Conservation (phyloP, 2,329 filamentous ascomycete genomes). For the Sporothrix sp. region DNA sequence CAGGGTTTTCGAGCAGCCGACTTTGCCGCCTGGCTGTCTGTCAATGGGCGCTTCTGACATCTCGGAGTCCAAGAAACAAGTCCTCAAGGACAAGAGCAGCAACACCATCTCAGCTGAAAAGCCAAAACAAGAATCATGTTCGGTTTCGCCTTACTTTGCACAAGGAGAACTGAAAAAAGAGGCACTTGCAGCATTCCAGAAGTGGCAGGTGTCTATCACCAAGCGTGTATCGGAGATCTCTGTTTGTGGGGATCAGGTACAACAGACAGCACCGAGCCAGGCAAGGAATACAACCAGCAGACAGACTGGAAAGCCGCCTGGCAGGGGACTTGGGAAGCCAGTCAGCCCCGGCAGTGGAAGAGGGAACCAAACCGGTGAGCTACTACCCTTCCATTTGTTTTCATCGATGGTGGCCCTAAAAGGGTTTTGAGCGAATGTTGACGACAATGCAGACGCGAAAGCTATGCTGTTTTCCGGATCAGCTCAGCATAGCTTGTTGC, state of each 20-base stretch:
- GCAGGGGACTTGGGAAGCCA: not conserved
- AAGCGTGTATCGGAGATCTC: conserved; percentile 61
- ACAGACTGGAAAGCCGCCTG: not conserved
- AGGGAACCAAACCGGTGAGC: conserved; percentile 3
- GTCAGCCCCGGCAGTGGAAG: not conserved
- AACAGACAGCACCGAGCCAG: conserved; percentile 20
- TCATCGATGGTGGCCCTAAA: too few species aligned
- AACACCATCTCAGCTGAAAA: not conserved
- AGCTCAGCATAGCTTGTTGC: not conserved
- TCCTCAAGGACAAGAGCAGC: not conserved
- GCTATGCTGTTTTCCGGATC: not conserved
- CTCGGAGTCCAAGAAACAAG: not conserved
- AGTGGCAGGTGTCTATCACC: conserved; percentile 67
- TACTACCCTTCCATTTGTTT: too few species aligned
- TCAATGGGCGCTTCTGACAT: not conserved
- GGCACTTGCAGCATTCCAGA: conserved; percentile 61
- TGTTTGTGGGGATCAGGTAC: conserved; percentile 35
- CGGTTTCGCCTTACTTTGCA: conserved; percentile 37
- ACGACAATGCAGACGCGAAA: not conserved
- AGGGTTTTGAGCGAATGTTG: not conserved
- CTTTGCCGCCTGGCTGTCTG: conserved; percentile 8
- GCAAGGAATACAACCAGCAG: conserved; percentile 2
- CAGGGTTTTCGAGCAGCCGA: conserved; percentile 37
- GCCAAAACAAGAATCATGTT: too few species aligned
- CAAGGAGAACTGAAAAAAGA: conserved; percentile 57